Conservation (phyloP, 2,329 filamentous ascomycete genomes). For the Elsinoe perseae region DNA sequence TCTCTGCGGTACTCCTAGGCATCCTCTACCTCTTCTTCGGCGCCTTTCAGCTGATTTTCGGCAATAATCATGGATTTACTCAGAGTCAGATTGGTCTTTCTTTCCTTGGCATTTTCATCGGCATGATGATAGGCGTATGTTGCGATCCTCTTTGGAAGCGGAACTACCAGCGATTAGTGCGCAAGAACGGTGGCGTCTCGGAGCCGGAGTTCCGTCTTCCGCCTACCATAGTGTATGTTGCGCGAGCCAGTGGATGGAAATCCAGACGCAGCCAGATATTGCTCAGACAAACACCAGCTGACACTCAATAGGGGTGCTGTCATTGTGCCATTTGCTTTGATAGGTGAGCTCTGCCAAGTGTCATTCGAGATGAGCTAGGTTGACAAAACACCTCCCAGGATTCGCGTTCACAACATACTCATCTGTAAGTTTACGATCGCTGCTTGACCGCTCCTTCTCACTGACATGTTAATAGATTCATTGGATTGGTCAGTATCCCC, state of each 20-base stretch:
- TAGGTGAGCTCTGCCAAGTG: conserved; percentile 48
- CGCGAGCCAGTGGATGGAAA: too few species aligned
- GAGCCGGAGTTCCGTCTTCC: conserved; percentile 86
- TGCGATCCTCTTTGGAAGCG: conserved; percentile 60
- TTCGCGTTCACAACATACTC: conserved; percentile 80
- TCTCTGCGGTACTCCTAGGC: conserved; percentile 77
- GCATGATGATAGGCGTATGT: conserved; percentile 57
- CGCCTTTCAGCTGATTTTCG: conserved; percentile 75
- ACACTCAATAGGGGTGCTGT: conserved; percentile 56
- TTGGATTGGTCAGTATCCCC: conserved; percentile 39
- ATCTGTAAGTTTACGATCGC: conserved; percentile 59
- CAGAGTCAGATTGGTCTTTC: conserved; percentile 72
- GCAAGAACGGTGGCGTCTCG: conserved; percentile 48
- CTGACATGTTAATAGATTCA: conserved; percentile 37
- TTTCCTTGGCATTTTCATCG: conserved; percentile 64
- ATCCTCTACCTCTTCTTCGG: conserved; percentile 89
- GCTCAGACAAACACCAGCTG: conserved; percentile 3
- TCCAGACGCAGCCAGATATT: too few species aligned
- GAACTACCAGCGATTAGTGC: conserved; percentile 49
- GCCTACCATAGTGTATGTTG: conserved; percentile 44
- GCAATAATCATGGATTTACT: conserved; percentile 64
- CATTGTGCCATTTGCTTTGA: conserved; percentile 71
- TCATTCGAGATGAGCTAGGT: conserved; percentile 19
- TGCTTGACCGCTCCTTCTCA: conserved; percentile 35
- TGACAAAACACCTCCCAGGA: conserved; percentile 30